These are phyloP conservation scores for Zalaria obscura DNA, from an alignment of 2,329 filamentous ascomycete species.

Conservation along the genomic window DNA sequence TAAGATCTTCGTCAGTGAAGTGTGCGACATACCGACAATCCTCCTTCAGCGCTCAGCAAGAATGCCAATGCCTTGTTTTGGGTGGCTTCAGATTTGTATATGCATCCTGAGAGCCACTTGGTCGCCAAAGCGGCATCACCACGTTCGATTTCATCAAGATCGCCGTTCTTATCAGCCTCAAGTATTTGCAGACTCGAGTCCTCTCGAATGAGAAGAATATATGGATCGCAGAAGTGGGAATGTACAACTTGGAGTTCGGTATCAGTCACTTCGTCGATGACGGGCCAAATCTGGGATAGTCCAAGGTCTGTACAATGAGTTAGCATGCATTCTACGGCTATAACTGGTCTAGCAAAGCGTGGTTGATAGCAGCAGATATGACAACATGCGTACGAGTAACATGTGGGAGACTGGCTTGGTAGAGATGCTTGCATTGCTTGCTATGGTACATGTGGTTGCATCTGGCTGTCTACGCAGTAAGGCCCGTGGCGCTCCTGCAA, in stretches of 20 bases:
- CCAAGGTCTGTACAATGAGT: slow-evolving; percentile 51
- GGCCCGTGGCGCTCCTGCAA: no score
- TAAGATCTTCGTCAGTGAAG: background rate
- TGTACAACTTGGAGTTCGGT: slow-evolving; percentile 64
- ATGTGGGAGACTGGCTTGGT: background rate
- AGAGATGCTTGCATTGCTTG: background rate
- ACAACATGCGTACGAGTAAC: no score
- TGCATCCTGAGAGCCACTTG: slow-evolving; percentile 70
- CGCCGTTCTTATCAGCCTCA: slow-evolving; percentile 64
- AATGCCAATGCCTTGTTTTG: slow-evolving; percentile 54
- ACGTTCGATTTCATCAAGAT: slow-evolving; percentile 69
- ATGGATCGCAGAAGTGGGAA: slow-evolving; percentile 77
- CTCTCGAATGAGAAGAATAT: slow-evolving; percentile 68
- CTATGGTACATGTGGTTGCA: background rate
- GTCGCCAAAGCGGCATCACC: slow-evolving; percentile 43
- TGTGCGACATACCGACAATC: slow-evolving; percentile 50
- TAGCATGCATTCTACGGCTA: no score
- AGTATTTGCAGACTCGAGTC: slow-evolving; percentile 70
- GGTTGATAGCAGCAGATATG: no score
- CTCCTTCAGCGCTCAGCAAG: slow-evolving; percentile 60
- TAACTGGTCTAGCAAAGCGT: no score
- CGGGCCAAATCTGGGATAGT: slow-evolving; percentile 79
- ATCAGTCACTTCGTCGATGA: slow-evolving; percentile 81
- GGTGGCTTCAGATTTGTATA: slow-evolving; percentile 54
- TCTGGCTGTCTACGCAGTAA: no score